Conservation (phyloP, 1,284 basidiomycete species). For the Athelia psychrophila region DNA sequence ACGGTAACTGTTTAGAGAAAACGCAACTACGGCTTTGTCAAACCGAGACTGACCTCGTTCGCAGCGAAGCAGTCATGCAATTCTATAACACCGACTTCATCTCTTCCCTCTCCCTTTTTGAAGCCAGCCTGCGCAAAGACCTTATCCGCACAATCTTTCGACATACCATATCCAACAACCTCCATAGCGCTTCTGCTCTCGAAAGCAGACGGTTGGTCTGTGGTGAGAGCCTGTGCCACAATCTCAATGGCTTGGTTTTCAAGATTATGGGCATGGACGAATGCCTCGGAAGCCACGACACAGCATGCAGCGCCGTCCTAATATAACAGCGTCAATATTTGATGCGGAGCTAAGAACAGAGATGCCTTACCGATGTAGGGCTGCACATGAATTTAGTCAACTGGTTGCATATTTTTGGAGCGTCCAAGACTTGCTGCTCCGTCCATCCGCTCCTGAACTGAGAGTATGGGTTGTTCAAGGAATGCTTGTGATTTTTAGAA, state of each 20-base stretch:
- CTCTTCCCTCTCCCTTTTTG: slow-evolving; percentile 56
- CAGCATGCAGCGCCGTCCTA: slow-evolving; percentile 77
- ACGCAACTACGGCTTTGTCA: not conserved
- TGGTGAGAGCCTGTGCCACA: slow-evolving; percentile 60
- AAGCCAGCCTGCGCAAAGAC: slow-evolving; percentile 76
- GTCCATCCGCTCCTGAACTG: slow-evolving; percentile 81
- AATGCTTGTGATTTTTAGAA: slow-evolving; percentile 84
- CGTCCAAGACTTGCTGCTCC: slow-evolving; percentile 64
- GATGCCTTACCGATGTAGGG: slow-evolving; percentile 63
- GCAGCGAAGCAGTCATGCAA: slow-evolving; percentile 85
- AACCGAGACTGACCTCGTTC: slow-evolving; percentile 53
- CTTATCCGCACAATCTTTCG: slow-evolving; percentile 65
- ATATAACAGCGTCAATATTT: not conserved
- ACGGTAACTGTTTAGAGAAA: not conserved
- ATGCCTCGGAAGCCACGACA: slow-evolving; percentile 79
- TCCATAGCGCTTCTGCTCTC: slow-evolving; percentile 72
- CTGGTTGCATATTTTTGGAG: slow-evolving; percentile 69
- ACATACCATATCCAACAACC: slow-evolving; percentile 74
- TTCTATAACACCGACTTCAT: slow-evolving; percentile 82
- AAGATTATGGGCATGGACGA: slow-evolving; percentile 71
- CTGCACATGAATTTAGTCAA: slow-evolving; percentile 88
- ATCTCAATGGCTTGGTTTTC: slow-evolving; percentile 89
- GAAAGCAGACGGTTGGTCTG: slow-evolving; percentile 63
- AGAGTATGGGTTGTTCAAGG: slow-evolving; percentile 81
- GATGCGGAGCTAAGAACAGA: not conserved